Evolutionary conservation across 345 rosid species (phyloP).

Genomic region (Anastatica hierochuntica): DNA sequence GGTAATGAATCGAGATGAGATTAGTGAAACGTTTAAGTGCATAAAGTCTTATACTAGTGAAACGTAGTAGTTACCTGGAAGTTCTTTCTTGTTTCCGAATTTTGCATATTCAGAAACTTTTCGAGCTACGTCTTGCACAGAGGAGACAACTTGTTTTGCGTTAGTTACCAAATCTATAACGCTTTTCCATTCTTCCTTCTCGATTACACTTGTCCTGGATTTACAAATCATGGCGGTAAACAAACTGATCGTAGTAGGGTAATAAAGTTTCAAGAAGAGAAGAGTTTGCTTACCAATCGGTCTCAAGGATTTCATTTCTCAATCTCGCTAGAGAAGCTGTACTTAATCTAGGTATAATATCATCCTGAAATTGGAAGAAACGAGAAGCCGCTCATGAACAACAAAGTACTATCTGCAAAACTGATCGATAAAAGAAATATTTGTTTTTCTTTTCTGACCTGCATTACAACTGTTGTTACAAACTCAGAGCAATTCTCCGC

Average conservation of each 20-base stretch:
- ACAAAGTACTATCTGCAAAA: not conserved
- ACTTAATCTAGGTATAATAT: conserved; percentile 75
- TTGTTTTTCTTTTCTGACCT: conserved; percentile 39
- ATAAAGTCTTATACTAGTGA: too few species aligned
- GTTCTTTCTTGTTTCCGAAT: conserved; percentile 38
- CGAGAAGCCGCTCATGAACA: not conserved
- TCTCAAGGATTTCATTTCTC: conserved; percentile 74
- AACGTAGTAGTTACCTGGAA: conserved; percentile 41
- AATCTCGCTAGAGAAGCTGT: conserved; percentile 63
- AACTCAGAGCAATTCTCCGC: conserved; percentile 86
- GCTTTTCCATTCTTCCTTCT: conserved; percentile 79
- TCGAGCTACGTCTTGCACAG: conserved; percentile 76
- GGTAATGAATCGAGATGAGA: conserved; percentile 7
- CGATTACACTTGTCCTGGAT: conserved; percentile 70
- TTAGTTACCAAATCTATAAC: conserved; percentile 61
- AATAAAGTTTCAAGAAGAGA: not conserved
- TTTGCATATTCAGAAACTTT: conserved; percentile 79
- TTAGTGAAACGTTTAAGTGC: not conserved
- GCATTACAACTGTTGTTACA: conserved; percentile 82
- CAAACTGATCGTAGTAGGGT: not conserved
- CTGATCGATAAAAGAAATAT: not conserved
- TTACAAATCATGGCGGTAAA: too few species aligned
- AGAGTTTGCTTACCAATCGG: conserved; percentile 62
- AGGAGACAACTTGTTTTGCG: conserved; percentile 73
- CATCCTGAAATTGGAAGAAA: conserved; percentile 46